Percentiles rank a stretch among this genome's conserved stretches.
phyloP scores from a whole-genome alignment of 176 grass and related monocot species.

The Saccharum spontaneum region DNA sequence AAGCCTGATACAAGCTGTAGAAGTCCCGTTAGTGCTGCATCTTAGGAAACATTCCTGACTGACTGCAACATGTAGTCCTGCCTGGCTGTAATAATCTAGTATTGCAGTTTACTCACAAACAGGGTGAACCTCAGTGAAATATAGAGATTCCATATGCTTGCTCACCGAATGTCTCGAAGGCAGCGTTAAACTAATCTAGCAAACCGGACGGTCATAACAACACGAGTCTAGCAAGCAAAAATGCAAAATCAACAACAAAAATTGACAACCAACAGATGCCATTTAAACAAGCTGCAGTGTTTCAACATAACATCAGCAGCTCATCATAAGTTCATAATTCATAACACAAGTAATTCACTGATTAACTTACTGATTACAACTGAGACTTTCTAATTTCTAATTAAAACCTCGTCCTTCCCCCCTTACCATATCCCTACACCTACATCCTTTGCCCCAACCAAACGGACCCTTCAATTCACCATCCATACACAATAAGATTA shows the following conservation, averaged over 20 bases:
- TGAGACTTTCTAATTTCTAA: slow-evolving; percentile 30
- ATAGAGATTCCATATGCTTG: not conserved
- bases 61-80: not conserved
- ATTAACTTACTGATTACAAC: slow-evolving; percentile 42
- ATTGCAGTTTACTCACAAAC: not conserved
- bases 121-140: not conserved
- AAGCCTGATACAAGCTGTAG: not conserved
- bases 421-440: slow-evolving; percentile 46
- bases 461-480: not conserved
- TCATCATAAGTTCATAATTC: not conserved
- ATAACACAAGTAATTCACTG: slow-evolving; percentile 32
- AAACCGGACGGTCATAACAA: not conserved
- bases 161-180: not conserved
- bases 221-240: not conserved
- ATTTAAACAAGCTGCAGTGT: slow-evolving; percentile 18
- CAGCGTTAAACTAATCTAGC: not conserved
- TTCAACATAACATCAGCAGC: slow-evolving; percentile 24
- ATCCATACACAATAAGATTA: slow-evolving; percentile 31
- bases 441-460: slow-evolving; percentile 26
- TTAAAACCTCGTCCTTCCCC: slow-evolving; percentile 15
- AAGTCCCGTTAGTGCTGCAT: not conserved
- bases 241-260: not conserved
- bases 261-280: not conserved
- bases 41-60: not conserved
- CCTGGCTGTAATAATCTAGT: not conserved